Percentiles rank a stretch among this genome's conserved stretches.
Evolutionary conservation across 129 eudicot species (phyloP).

Genomic region (Saussurea involucrata): DNA sequence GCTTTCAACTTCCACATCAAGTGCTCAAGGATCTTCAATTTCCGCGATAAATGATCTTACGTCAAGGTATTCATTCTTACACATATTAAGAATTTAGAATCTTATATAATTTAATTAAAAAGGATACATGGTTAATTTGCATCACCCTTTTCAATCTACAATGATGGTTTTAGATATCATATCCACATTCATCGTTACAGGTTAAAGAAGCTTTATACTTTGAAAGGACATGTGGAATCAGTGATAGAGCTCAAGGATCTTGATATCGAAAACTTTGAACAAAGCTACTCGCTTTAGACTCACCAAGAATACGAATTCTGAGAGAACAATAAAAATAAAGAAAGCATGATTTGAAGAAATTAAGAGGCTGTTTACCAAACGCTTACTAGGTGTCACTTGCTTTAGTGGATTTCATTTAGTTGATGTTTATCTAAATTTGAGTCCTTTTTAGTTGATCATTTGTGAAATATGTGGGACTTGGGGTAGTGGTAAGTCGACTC

Average conservation of each 20-base stretch:
- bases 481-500: neutral
- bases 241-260: neutral
- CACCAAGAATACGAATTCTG: neutral
- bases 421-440: too few relatives aligned
- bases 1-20: neutral
- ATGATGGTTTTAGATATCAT: too few relatives aligned
- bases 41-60: neutral
- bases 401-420: neutral
- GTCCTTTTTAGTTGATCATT: too few relatives aligned
- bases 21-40: neutral
- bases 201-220: neutral
- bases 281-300: neutral
- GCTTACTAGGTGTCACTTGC: too few relatives aligned
- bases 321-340: too few relatives aligned
- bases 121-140: neutral
- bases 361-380: too few relatives aligned
- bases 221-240: neutral
- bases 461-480: constrained; percentile 12
- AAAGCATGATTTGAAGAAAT: too few relatives aligned
- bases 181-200: neutral
- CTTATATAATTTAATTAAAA: neutral
- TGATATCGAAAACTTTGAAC: neutral
- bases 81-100: neutral
- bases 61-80: neutral
- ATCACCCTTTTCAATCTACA: neutral